A percentile compares a stretch with the other conserved stretches of the same genome.
Conservation (phyloP, 768 basidiomycete species). For the Lactarius hatsudake region DNA sequence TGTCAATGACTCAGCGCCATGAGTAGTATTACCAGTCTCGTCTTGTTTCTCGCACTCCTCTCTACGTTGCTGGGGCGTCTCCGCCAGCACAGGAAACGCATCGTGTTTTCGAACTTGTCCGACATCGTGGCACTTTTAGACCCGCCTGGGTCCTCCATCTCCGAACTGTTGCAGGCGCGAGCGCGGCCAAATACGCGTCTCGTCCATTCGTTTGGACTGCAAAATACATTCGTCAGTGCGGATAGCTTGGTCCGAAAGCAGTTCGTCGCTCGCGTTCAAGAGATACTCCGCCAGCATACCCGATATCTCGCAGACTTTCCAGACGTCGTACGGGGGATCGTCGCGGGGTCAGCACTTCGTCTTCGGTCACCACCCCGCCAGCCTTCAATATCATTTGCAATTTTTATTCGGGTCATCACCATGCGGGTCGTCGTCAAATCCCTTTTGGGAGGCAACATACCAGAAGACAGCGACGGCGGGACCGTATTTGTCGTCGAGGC, state of each 20-base stretch:
- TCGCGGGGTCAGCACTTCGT: not conserved
- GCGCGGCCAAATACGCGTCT: constrained; percentile 29
- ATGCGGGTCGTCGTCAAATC: not conserved
- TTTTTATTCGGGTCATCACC: constrained; percentile 10
- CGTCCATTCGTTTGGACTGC: constrained; percentile 29
- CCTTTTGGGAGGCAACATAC: constrained; percentile 3
- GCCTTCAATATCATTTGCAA: not conserved
- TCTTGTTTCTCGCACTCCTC: not conserved
- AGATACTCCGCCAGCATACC: constrained; percentile 33
- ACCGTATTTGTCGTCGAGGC: constrained; percentile 35
- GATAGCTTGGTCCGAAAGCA: constrained; percentile 37
- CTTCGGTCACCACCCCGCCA: not conserved
- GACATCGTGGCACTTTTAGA: not conserved
- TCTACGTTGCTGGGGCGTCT: not conserved
- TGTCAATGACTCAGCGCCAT: not conserved
- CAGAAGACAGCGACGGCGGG: constrained; percentile 16
- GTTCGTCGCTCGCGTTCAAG: constrained; percentile 35
- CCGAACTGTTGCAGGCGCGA: constrained; percentile 19
- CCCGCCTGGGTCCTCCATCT: not conserved
- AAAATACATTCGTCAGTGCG: constrained; percentile 53
- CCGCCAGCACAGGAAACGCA: not conserved
- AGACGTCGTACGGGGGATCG: not conserved
- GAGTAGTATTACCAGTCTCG: not conserved
- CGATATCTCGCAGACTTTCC: not conserved
- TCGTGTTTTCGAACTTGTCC: not conserved